Evolutionary conservation across 192 early-diverging fungal species (phyloP).

Genomic region (Backusella sp.): DNA sequence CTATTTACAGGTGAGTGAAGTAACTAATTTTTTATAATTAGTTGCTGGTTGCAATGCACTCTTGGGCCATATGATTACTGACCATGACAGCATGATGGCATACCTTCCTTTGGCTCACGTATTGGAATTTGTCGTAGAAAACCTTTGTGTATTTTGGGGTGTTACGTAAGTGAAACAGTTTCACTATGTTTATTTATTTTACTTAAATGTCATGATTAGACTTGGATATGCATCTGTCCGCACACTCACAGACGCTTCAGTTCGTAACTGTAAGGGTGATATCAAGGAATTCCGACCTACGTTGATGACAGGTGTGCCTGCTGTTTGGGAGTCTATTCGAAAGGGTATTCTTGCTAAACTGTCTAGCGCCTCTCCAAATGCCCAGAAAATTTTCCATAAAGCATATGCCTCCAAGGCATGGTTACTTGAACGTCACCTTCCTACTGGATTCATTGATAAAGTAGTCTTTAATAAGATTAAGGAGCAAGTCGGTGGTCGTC

Average conservation of each 20-base stretch:
- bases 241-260: slow-evolving; percentile 67
- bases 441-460: slow-evolving; percentile 68
- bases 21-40: slow-evolving; percentile 18
- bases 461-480: slow-evolving; percentile 84
- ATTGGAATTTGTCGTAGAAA: slow-evolving; percentile 84
- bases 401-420: slow-evolving; percentile 74
- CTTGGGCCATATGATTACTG: slow-evolving; percentile 47
- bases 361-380: slow-evolving; percentile 42
- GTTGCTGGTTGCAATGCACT: slow-evolving; percentile 60
- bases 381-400: slow-evolving; percentile 72
- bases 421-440: slow-evolving; percentile 61
- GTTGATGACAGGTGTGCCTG: slow-evolving; percentile 81
- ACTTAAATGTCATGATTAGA: neutral
- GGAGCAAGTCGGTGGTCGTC: slow-evolving; percentile 80
- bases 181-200: slow-evolving; percentile 16
- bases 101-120: slow-evolving; percentile 92
- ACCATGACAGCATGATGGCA: slow-evolving; percentile 63
- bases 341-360: slow-evolving; percentile 78
- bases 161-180: slow-evolving; percentile 54
- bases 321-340: slow-evolving; percentile 86
- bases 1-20: neutral
- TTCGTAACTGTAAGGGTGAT: slow-evolving; percentile 69
- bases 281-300: slow-evolving; percentile 72
- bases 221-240: slow-evolving; percentile 60
- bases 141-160: slow-evolving; percentile 64